These are phyloP conservation scores for Echinochloa phyllopogon DNA, from an alignment of 176 grass and related monocot species.

Conservation along the genomic window DNA sequence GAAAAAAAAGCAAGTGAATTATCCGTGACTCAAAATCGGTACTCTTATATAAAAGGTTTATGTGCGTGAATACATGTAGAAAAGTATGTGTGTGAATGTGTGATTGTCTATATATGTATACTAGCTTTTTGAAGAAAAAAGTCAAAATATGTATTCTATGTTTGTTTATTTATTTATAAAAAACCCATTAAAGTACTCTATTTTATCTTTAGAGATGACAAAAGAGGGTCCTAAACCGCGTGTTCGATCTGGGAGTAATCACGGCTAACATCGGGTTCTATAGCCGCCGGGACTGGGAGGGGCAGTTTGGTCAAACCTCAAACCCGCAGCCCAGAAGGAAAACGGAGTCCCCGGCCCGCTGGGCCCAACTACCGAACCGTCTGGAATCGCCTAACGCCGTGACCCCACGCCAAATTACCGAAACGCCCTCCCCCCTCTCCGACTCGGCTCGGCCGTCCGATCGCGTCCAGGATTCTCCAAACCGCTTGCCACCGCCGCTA, in stretches of 20 bases:
- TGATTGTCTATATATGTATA: no score
- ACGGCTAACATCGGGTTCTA: not conserved
- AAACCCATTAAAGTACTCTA: no score
- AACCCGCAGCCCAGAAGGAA: not conserved
- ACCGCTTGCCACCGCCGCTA: not conserved
- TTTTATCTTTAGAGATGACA: not conserved
- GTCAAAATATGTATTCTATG: no score
- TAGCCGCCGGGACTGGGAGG: not conserved
- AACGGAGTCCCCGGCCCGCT: not conserved
- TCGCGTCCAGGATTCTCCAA: not conserved
- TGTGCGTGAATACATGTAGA: no score
- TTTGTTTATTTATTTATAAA: no score
- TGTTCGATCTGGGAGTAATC: not conserved
- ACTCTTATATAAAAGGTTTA: no score
- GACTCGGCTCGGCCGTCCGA: slow-evolving; percentile 16
- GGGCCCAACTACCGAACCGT: slow-evolving; percentile 40
- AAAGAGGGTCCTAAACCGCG: not conserved
- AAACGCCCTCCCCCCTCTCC: slow-evolving; percentile 3
- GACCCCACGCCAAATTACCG: not conserved
- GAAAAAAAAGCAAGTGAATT: no score
- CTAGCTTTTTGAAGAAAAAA: no score
- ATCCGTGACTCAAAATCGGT: no score
- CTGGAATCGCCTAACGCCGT: slow-evolving; percentile 22
- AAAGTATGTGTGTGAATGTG: no score
- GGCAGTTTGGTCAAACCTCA: slow-evolving; percentile 27